Evolutionary conservation across 78 protist species (phyloP).

Genomic region (Acrasis kona): DNA sequence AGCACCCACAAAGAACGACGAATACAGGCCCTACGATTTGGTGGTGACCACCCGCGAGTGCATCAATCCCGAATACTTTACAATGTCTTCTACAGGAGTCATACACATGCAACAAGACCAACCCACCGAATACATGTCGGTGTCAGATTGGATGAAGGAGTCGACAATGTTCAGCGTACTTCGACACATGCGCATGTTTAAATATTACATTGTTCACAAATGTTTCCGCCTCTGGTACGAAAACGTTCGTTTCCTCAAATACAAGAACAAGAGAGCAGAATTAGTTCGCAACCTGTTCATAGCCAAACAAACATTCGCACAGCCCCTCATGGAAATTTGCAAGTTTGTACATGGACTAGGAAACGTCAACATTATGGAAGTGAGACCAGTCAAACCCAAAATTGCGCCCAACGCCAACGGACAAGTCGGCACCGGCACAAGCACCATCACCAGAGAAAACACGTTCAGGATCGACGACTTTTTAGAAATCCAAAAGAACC

Average conservation of each 20-base stretch:
- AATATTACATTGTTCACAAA: slow-evolving; percentile 24
- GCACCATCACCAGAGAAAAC: not conserved
- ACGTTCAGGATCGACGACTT: not conserved
- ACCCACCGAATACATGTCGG: slow-evolving; percentile 24
- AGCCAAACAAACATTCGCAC: slow-evolving; percentile 13
- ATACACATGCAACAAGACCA: slow-evolving; percentile 39
- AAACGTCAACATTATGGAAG: not conserved
- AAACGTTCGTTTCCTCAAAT: slow-evolving; percentile 37
- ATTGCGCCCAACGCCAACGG: too few relatives aligned
- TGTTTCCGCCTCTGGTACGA: slow-evolving; percentile 25
- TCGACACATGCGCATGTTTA: slow-evolving; percentile 36
- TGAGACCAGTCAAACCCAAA: too few relatives aligned
- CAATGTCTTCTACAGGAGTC: slow-evolving; percentile 44
- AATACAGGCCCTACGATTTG: slow-evolving; percentile 48
- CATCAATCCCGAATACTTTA: slow-evolving; percentile 38
- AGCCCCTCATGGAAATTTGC: slow-evolving; percentile 14
- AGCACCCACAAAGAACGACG: not conserved
- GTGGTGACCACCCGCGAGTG: slow-evolving; percentile 18
- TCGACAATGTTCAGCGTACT: slow-evolving; percentile 36
- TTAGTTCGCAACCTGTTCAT: slow-evolving; percentile 15
- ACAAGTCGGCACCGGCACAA: too few relatives aligned
- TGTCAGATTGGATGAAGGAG: slow-evolving; percentile 30
- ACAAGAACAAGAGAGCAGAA: slow-evolving; percentile 1
- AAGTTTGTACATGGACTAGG: slow-evolving; percentile 3
- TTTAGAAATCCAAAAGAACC: slow-evolving; percentile 6